phyloP scores from a whole-genome alignment of 2,329 filamentous ascomycete species.

The Sporothrix sp. region DNA sequence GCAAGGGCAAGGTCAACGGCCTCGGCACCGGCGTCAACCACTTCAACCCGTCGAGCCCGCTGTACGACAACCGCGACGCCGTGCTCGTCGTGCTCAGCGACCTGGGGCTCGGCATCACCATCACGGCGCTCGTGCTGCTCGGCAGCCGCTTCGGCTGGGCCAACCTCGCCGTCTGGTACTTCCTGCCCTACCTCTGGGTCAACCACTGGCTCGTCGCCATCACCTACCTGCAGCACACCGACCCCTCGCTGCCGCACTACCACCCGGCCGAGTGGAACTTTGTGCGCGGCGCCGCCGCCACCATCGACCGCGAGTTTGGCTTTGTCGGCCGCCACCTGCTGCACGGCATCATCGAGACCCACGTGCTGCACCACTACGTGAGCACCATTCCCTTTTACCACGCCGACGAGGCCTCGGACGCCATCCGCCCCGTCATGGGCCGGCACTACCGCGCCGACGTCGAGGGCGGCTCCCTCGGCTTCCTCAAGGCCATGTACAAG shows the following conservation, averaged over 20 bases:
- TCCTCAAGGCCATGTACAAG: slow-evolving; percentile 73
- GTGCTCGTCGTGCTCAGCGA: slow-evolving; percentile 81
- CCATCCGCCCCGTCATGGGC: slow-evolving; percentile 75
- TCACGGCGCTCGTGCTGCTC: slow-evolving; percentile 54
- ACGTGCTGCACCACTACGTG: slow-evolving; percentile 95
- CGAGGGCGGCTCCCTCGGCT: slow-evolving; percentile 66
- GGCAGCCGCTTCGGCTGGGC: slow-evolving; percentile 69
- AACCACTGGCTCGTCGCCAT: slow-evolving; percentile 99
- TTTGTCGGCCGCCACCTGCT: slow-evolving; percentile 83
- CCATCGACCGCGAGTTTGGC: slow-evolving; percentile 92
- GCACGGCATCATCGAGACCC: slow-evolving; percentile 93
- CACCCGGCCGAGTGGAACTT: slow-evolving; percentile 78
- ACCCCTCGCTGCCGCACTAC: slow-evolving; percentile 89
- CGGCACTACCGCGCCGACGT: slow-evolving; percentile 83
- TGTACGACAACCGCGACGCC: slow-evolving; percentile 87
- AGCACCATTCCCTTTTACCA: slow-evolving; percentile 62
- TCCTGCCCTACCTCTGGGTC: slow-evolving; percentile 90
- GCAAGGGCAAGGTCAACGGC: slow-evolving; percentile 85
- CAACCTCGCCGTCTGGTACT: slow-evolving; percentile 92
- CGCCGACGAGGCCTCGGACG: slow-evolving; percentile 22
- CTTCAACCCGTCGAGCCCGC: slow-evolving; percentile 76
- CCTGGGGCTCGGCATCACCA: slow-evolving; percentile 60
- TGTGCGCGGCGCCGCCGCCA: slow-evolving; percentile 82
- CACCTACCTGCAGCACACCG: slow-evolving; percentile 93
- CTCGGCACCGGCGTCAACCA: slow-evolving; percentile 78